Conservation (phyloP, 2,329 filamentous ascomycete genomes). For the Aureobasidium melanogenum region DNA sequence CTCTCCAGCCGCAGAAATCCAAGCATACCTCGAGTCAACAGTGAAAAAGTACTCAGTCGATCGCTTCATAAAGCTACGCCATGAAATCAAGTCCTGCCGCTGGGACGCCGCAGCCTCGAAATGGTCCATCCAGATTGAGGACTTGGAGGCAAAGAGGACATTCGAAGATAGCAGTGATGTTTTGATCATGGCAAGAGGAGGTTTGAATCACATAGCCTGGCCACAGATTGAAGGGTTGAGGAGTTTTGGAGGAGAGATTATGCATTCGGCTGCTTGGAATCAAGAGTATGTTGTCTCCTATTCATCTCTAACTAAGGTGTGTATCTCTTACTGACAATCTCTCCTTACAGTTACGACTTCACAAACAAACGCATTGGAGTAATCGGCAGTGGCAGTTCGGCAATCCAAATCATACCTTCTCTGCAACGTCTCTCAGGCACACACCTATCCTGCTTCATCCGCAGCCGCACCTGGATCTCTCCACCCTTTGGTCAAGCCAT, state of each 20-base stretch:
- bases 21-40: slow-evolving; percentile 27
- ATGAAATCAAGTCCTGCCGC: slow-evolving; percentile 26
- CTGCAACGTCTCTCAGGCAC: slow-evolving; percentile 32
- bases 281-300: slow-evolving; percentile 23
- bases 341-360: slow-evolving; percentile 18
- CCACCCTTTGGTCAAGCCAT: slow-evolving; percentile 27
- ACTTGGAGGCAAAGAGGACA: slow-evolving; percentile 21
- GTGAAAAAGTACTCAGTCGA: slow-evolving; percentile 29
- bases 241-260: slow-evolving; percentile 43
- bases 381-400: slow-evolving; percentile 21
- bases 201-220: slow-evolving; percentile 44
- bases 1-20: slow-evolving; percentile 31
- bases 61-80: slow-evolving; percentile 29
- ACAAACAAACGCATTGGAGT: slow-evolving; percentile 18
- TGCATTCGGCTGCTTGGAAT: slow-evolving; percentile 51
- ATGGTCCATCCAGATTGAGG: slow-evolving; percentile 29
- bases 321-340: not conserved
- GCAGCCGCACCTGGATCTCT: slow-evolving; percentile 43
- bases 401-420: slow-evolving; percentile 32
- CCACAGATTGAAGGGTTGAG: slow-evolving; percentile 44
- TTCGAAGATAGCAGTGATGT: slow-evolving; percentile 38
- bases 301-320: not conserved
- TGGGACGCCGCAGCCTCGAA: slow-evolving; percentile 27
- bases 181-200: slow-evolving; percentile 40
- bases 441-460: slow-evolving; percentile 42